phyloP scores from a whole-genome alignment of 164 flowering plant genomes.

The Akebia trifoliata region DNA sequence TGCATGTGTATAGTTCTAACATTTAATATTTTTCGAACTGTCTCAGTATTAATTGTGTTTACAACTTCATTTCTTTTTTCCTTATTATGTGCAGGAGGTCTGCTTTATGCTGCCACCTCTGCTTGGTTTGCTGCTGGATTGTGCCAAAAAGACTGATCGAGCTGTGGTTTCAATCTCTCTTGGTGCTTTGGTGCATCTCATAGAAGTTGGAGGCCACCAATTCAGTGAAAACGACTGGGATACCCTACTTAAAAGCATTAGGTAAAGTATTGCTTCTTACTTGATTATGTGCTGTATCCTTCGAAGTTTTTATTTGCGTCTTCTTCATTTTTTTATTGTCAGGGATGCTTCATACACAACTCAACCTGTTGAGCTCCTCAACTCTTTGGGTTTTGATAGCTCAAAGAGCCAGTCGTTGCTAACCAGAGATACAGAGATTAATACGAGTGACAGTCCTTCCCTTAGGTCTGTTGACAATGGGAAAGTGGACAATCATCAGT shows the following conservation, averaged over 20 bases:
- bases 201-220: conserved; percentile 98
- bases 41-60: no score
- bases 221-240: conserved; percentile 94
- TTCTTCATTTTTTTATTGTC: conserved; percentile 16
- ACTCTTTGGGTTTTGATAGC: conserved; percentile 69
- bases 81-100: conserved; percentile 61
- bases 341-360: conserved; percentile 97
- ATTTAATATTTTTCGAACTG: no score
- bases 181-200: conserved; percentile 95
- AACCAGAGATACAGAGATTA: conserved; percentile 29
- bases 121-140: conserved; percentile 82
- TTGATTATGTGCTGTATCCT: background rate
- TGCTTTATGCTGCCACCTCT: conserved; percentile 96
- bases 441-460: conserved; percentile 21
- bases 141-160: conserved; percentile 92
- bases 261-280: conserved; percentile 32
- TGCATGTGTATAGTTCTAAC: no score
- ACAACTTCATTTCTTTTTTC: conserved; percentile 8
- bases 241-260: conserved; percentile 85
- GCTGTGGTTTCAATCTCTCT: conserved; percentile 88
- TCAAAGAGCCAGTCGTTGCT: conserved; percentile 28
- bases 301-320: background rate
- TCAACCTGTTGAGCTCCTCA: conserved; percentile 95
- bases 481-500: conserved; percentile 17
- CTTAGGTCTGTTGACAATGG: conserved; percentile 17